These are phyloP conservation scores for Clohesyomyces aquaticus DNA, from an alignment of 495 filamentous ascomycete genomes.

Conservation along the genomic window DNA sequence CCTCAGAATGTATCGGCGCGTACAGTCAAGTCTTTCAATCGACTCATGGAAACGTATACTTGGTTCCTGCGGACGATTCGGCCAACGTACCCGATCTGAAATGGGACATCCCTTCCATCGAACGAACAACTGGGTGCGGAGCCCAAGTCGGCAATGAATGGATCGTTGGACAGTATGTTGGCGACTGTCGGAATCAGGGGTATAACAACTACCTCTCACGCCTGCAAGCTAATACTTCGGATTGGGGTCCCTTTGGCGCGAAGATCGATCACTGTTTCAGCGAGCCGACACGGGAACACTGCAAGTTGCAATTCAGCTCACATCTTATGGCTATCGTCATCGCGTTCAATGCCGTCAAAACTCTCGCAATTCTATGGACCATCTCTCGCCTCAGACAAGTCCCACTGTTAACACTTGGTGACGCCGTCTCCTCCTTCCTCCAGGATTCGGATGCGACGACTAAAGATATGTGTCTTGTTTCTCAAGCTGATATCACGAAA, in stretches of 20 bases:
- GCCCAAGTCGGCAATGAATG: background rate
- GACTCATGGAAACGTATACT: background rate
- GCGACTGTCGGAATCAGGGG: background rate
- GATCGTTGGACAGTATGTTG: background rate
- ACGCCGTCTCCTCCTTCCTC: background rate
- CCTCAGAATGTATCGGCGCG: background rate
- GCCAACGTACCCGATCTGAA: background rate
- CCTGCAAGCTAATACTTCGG: background rate
- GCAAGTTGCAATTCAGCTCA: background rate
- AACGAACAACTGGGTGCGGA: background rate
- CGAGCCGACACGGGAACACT: background rate
- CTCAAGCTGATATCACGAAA: background rate
- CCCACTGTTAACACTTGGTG: background rate
- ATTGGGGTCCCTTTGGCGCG: background rate
- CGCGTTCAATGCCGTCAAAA: background rate
- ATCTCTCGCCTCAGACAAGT: background rate
- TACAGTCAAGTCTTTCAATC: slow-evolving; percentile 1
- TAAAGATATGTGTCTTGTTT: background rate
- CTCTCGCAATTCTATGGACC: background rate
- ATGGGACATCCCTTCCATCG: background rate
- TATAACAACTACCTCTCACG: background rate
- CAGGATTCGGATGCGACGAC: background rate
- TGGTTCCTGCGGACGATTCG: background rate
- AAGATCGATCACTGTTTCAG: background rate
- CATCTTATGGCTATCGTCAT: background rate